Evolutionary conservation across 495 filamentous ascomycete genomes (phyloP).

Genomic region (Podospora didyma): DNA sequence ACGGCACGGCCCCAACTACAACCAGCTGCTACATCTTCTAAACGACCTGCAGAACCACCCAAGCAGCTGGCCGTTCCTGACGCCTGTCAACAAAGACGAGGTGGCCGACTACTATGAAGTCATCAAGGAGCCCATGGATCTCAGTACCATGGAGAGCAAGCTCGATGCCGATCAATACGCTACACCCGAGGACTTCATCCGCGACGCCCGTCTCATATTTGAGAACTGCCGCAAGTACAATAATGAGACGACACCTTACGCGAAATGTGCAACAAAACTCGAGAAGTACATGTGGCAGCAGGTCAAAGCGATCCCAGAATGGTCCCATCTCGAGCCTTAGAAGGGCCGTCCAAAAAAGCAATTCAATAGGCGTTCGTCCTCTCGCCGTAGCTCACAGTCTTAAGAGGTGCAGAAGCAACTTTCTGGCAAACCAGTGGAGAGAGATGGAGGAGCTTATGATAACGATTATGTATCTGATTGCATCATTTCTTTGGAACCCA

Average conservation of each 20-base stretch:
- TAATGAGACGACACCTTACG: slow-evolving; percentile 90
- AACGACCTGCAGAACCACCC: slow-evolving; percentile 94
- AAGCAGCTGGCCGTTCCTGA: slow-evolving; percentile 88
- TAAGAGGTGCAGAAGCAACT: no score
- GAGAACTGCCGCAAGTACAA: slow-evolving; percentile 96
- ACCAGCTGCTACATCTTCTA: slow-evolving; percentile 84
- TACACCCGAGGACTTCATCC: slow-evolving; percentile 88
- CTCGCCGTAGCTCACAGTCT: no score
- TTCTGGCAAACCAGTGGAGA: no score
- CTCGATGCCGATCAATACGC: slow-evolving; percentile 90
- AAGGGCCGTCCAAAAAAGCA: background rate
- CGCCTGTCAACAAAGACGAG: slow-evolving; percentile 91
- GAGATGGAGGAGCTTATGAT: no score
- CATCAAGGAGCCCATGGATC: slow-evolving; percentile 96
- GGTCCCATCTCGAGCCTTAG: slow-evolving; percentile 65
- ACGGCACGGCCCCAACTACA: slow-evolving; percentile 96
- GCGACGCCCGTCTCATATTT: slow-evolving; percentile 86
- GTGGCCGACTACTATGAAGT: slow-evolving; percentile 98
- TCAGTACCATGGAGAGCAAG: slow-evolving; percentile 92
- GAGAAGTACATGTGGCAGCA: slow-evolving; percentile 97
- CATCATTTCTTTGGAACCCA: no score
- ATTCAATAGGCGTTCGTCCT: no score
- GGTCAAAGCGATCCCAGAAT: slow-evolving; percentile 90
- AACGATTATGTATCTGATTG: no score
- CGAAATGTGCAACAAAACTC: slow-evolving; percentile 90